These are phyloP conservation scores for Grosmannia huntii DNA, from an alignment of 2,329 filamentous ascomycete genomes.

Conservation along the genomic window DNA sequence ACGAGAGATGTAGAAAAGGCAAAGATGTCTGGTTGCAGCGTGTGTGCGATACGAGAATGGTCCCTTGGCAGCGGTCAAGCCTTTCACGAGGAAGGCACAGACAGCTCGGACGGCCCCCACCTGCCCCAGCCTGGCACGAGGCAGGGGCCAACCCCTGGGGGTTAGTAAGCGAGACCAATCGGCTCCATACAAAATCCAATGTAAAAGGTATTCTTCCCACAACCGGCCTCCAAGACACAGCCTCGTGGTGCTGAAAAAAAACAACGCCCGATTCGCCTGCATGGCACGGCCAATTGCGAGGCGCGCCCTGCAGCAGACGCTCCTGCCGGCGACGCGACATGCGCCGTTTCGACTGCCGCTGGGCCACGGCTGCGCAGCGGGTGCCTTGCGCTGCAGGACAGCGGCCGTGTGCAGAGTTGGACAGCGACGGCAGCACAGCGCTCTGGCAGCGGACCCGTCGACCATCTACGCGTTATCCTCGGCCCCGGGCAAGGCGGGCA, in stretches of 20 bases:
- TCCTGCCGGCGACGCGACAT: not conserved
- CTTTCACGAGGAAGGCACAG: not conserved
- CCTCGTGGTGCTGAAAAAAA: not conserved
- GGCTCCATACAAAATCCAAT: not conserved
- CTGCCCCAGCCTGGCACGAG: not conserved
- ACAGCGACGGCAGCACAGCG: not conserved
- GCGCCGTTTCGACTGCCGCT: not conserved
- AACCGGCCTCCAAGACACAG: not conserved
- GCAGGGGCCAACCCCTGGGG: not conserved
- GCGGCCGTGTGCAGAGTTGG: not conserved
- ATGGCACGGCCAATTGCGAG: not conserved
- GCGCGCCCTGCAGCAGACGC: not conserved
- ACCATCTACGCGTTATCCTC: conserved; percentile 93
- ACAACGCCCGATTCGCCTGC: not conserved
- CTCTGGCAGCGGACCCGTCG: conserved; percentile 21
- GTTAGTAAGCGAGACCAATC: not conserved
- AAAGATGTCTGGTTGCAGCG: not conserved
- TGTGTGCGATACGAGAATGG: no score
- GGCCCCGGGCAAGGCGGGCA: conserved; percentile 71
- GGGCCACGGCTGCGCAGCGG: not conserved
- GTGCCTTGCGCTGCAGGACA: no score
- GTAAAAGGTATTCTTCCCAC: not conserved
- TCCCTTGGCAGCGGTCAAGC: not conserved
- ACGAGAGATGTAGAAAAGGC: not conserved
- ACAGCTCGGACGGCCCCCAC: not conserved